phyloP scores from a whole-genome alignment of 306 rosid species.

The Astragalus glycyphyllos region DNA sequence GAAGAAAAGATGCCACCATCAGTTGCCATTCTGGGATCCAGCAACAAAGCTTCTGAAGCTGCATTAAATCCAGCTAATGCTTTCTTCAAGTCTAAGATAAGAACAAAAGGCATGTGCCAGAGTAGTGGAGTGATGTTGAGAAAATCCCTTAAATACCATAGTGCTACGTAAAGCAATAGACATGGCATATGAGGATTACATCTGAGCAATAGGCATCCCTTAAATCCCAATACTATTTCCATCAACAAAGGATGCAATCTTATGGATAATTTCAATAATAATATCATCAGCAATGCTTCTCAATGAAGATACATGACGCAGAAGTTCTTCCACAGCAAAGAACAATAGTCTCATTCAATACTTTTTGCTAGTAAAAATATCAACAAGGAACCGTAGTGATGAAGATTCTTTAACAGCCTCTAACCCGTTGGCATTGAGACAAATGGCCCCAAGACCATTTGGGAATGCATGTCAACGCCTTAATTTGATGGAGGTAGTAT shows the following conservation, averaged over 20 bases:
- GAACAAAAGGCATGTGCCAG: constrained; percentile 91
- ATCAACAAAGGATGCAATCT: constrained; percentile 74
- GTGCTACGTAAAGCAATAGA: constrained; percentile 95
- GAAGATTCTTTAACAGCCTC: constrained; percentile 85
- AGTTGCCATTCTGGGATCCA: constrained; percentile 76
- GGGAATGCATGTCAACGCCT: constrained; percentile 92
- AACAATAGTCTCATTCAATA: constrained; percentile 97
- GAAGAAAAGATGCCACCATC: constrained; percentile 74
- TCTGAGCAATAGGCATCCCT: constrained; percentile 69
- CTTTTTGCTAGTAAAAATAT: constrained; percentile 83
- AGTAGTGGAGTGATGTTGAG: constrained; percentile 93
- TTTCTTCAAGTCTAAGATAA: constrained; percentile 78
- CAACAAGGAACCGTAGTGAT: constrained; percentile 80
- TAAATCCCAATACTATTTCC: constrained; percentile 46
- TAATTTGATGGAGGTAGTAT: constrained; percentile 91
- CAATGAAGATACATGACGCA: constrained; percentile 89
- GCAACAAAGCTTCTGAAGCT: constrained; percentile 67
- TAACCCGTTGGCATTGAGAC: constrained; percentile 93
- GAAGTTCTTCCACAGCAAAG: constrained; percentile 97
- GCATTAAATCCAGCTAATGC: constrained; percentile 69
- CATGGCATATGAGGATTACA: constrained; percentile 93
- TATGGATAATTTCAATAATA: constrained; percentile 79
- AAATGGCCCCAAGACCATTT: constrained; percentile 96
- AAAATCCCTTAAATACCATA: constrained; percentile 97
- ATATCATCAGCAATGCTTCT: constrained; percentile 90